phyloP scores from a whole-genome alignment of 345 rosid species.

The Balakata baccata region DNA sequence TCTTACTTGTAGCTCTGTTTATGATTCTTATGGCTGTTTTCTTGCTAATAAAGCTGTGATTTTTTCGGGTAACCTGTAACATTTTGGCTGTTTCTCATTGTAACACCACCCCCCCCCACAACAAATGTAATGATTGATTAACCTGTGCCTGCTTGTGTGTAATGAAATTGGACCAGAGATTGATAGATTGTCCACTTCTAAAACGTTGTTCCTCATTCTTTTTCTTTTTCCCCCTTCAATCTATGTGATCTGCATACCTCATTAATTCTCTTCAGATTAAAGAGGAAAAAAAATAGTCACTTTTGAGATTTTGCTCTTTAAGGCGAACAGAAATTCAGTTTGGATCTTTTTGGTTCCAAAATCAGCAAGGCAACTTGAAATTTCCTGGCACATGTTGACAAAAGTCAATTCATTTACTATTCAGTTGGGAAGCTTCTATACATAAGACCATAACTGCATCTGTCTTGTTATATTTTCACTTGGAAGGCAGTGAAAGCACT shows the following conservation, averaged over 20 bases:
- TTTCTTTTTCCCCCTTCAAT: not conserved
- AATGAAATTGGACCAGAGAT: not conserved
- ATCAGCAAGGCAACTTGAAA: not conserved
- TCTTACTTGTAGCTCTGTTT: not conserved
- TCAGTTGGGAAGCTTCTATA: not conserved
- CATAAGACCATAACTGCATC: not conserved
- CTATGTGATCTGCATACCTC: not conserved
- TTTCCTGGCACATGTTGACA: slow-evolving; percentile 3
- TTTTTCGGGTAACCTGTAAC: not conserved
- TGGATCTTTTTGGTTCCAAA: not conserved
- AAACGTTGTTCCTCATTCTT: not conserved
- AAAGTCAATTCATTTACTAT: not conserved
- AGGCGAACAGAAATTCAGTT: not conserved
- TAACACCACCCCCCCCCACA: no score
- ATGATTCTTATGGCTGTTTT: not conserved
- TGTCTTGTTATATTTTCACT: not conserved
- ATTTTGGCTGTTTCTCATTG: not conserved
- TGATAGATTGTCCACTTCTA: not conserved
- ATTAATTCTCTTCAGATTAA: not conserved
- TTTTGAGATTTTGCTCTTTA: not conserved
- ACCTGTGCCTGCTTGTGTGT: not conserved
- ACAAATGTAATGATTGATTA: no score
- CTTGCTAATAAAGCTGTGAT: not conserved
- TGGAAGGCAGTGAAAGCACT: not conserved
- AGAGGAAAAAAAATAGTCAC: no score